Base-by-base conservation (phyloP, 2,329 filamentous ascomycete species). In the Arthroderma sp. region DNA sequence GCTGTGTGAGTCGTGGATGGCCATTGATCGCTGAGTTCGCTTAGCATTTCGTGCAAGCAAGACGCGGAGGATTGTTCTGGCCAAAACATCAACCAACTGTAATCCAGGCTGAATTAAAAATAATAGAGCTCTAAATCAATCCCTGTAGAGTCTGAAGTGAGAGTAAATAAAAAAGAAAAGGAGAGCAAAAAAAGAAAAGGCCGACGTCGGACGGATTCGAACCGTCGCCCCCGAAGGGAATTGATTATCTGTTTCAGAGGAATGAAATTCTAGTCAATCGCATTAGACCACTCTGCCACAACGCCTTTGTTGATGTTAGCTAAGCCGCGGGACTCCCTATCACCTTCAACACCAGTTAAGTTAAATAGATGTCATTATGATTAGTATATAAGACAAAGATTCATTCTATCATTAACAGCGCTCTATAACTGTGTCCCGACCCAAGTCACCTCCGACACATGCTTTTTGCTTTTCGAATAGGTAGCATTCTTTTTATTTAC, bases 131-230 rank as follows among this genome's bases (percentile, higher is more conserved):
- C n/a, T n/a, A n/a, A n/a, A n/a, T n/a, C n/a, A n/a, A n/a, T n/a
- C n/a, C n/a, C n/a, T n/a, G n/a, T n/a, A n/a, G n/a, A n/a, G n/a
- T n/a, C n/a, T n/a, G n/a, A n/a, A n/a, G 28, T 31, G 7, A 31
- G 28, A 31, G 35, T 38, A n/a, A 31, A 33, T n/a, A 19, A 54
- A 1, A 39, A 55, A 4, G 13, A 38, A 11, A 21, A 51, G 4
- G 25, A 58, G 1, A 9, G 28, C 41, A 2, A 49, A 60, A 25
- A 60, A 64, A 49, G n/a, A 58, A 44, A 59, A 67, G 15, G 19
- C 38, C 52, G 39, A 58, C 17, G 54, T 47, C 54, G 37, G 54
- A 44, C 54, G 54, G 54, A 56, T 56, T 56, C 54, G 54, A 56
- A 56, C 54, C 54, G 54, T 44, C 54, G 54, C 54, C 41, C 54